phyloP scores from a whole-genome alignment of 768 basidiomycete species.

The Strobilomyces echinocephalus region DNA sequence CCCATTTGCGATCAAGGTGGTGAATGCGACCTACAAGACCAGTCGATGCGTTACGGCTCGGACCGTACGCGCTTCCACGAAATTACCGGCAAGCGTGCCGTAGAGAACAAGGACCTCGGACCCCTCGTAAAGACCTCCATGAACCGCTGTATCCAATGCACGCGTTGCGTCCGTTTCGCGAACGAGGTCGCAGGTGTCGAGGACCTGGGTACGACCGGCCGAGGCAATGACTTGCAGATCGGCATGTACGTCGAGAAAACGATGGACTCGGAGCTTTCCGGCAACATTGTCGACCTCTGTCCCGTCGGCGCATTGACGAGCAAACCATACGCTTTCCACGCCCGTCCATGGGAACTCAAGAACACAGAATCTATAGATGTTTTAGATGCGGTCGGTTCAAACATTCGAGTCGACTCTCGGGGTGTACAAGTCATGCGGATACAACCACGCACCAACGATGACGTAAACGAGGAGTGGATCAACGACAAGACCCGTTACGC shows the following conservation, averaged over 20 bases:
- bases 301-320: conserved; percentile 97
- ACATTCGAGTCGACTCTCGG: conserved; percentile 93
- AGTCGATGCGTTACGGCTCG: conserved; percentile 98
- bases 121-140: conserved; percentile 98
- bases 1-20: conserved; percentile 99
- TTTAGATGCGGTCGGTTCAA: conserved; percentile 91
- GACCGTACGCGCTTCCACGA: conserved; percentile 99
- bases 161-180: conserved; percentile 96
- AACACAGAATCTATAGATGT: conserved; percentile 96
- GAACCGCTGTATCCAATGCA: conserved; percentile 99
- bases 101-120: conserved; percentile 97
- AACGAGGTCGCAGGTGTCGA: conserved; percentile 99
- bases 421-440: conserved; percentile 97
- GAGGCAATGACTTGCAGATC: conserved; percentile 98
- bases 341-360: conserved; percentile 98
- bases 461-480: conserved; percentile 99
- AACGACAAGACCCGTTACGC: conserved; percentile 98
- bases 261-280: conserved; percentile 95
- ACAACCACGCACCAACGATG: conserved; percentile 93
- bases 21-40: conserved; percentile 97
- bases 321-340: conserved; percentile 97
- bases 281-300: conserved; percentile 95
- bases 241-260: conserved; percentile 98
- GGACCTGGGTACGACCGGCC: conserved; percentile 93
- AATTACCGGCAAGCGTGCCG: conserved; percentile 94